Base-by-base conservation (phyloP, 2,329 filamentous ascomycete species). In the Huntiella moniliformis region DNA sequence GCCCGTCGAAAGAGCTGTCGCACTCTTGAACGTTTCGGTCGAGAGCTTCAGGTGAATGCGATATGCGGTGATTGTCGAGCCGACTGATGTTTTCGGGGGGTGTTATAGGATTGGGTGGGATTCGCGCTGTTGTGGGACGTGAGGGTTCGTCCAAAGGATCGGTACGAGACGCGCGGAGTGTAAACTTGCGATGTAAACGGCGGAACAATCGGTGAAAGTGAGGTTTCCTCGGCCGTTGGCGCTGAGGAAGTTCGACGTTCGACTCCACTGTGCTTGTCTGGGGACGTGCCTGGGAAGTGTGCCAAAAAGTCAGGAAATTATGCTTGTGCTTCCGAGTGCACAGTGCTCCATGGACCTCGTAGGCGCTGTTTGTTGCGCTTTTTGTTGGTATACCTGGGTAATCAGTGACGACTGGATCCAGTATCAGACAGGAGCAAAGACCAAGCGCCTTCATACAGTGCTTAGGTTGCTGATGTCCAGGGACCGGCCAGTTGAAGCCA, bases 181-280 rank as follows among this genome's bases (percentile, higher is more conserved):
- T 18, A 33, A 49, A 41, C 31, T 40, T 35, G 44, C 18, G 38
- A 31, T 49, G 15, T 17, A 49, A 16, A 15, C 47, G 47, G 37
- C 44, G 47, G 40, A 49, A 17, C 38, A 49, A 39, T 36, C 44
- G 43, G 31, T 39, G 43, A 39, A 46, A 44, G 34, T 31, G 40
- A 45, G 36, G 44, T 15, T 38, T 42, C 31, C 44, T 36, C 36
- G 28, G 28, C 33, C 44, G 28, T 38, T 43, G 47, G 37, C 42
- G 18, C 17, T 44, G 41, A 39, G 34, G 35, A 34, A 16, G 36
- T 48, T 48, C 42, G 35, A 41, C 40, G 40, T 31, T 35, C 37
- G 33, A 32, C 46, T 48, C 46, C 46, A 48, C 46, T 32, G 46
- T 48, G 46, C 31, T 16, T 42, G 31, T 32, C 17, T 33, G 28